These are phyloP conservation scores for Aegle marmelos DNA, from an alignment of 345 rosid genomes.

Conservation along the genomic window DNA sequence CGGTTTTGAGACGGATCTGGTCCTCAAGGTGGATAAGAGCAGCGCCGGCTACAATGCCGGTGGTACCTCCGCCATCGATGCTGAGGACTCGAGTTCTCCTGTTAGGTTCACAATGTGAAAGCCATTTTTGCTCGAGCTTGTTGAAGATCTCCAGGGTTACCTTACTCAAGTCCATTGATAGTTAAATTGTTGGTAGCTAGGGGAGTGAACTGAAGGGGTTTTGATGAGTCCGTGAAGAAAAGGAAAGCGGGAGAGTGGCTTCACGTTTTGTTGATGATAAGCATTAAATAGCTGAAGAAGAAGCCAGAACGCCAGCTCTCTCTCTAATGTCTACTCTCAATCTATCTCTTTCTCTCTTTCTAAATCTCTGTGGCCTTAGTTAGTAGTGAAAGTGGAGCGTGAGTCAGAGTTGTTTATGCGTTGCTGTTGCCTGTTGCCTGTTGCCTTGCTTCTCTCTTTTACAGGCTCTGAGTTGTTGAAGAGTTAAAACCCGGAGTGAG, in stretches of 20 bases:
- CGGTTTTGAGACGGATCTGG: conserved; percentile 77
- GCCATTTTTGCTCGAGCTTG: conserved; percentile 88
- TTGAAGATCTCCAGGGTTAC: conserved; percentile 89
- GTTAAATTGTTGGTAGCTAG: not conserved
- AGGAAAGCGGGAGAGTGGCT: not conserved
- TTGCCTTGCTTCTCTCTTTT: not conserved
- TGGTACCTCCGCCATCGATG: conserved; percentile 87
- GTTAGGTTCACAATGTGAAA: conserved; percentile 68
- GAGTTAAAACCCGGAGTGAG: conserved; percentile 22
- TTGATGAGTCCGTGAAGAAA: conserved; percentile 11
- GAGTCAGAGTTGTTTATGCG: not conserved
- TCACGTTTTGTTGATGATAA: conserved; percentile 34
- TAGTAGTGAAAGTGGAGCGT: not conserved
- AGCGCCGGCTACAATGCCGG: conserved; percentile 65
- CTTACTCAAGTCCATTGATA: conserved; percentile 73
- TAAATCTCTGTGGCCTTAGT: conserved; percentile 4
- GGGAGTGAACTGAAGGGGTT: not conserved
- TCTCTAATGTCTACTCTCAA: not conserved
- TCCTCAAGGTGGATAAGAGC: conserved; percentile 72
- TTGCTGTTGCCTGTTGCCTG: conserved; percentile 6
- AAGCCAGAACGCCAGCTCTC: not conserved
- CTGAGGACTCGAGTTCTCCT: conserved; percentile 72
- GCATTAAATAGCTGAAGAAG: conserved; percentile 25
- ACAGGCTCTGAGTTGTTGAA: not conserved
- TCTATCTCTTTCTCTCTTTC: conserved; percentile 9